A percentile compares a stretch with the other conserved stretches of the same genome.
These are phyloP conservation scores for Ensete glaucum DNA, from an alignment of 176 grass and related monocot genomes.

Conservation along the genomic window DNA sequence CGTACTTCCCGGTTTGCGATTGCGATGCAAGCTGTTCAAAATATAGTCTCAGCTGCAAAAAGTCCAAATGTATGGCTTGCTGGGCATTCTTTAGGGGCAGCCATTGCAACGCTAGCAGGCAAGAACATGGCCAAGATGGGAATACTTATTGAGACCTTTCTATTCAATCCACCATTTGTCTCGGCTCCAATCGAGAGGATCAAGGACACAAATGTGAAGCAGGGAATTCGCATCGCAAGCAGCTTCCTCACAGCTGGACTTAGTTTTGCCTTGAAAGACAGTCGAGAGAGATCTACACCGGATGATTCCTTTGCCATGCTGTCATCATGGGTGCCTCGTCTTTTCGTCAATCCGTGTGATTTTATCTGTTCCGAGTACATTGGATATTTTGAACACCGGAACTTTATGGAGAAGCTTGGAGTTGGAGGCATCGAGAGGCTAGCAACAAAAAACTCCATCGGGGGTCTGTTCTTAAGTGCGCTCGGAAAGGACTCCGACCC, in stretches of 20 bases:
- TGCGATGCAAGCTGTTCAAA: conserved; percentile 87
- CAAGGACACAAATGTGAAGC: conserved; percentile 64
- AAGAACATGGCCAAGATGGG: conserved; percentile 88
- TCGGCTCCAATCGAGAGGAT: conserved; percentile 82
- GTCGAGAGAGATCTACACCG: conserved; percentile 30
- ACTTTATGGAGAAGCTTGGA: conserved; percentile 84
- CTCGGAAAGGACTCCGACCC: conserved; percentile 84
- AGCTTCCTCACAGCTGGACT: conserved; percentile 78
- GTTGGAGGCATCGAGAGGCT: conserved; percentile 78
- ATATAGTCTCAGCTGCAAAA: conserved; percentile 44
- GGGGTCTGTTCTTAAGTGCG: conserved; percentile 63
- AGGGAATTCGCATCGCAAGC: conserved; percentile 69
- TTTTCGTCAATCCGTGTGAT: conserved; percentile 75
- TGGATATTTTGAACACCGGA: conserved; percentile 84
- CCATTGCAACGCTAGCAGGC: conserved; percentile 69
- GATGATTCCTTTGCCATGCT: conserved; percentile 70
- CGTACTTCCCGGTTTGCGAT: conserved; percentile 65
- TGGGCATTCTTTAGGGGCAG: conserved; percentile 73
- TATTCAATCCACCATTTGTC: conserved; percentile 87
- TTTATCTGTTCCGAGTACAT: conserved; percentile 92
- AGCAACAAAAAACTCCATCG: conserved; percentile 71
- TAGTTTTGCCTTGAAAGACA: conserved; percentile 56
- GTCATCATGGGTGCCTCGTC: conserved; percentile 57
- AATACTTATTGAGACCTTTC: conserved; percentile 55
- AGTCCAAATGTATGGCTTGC: conserved; percentile 58